phyloP scores from a whole-genome alignment of 257 asterid genomes.

The Solanum chaucha region DNA sequence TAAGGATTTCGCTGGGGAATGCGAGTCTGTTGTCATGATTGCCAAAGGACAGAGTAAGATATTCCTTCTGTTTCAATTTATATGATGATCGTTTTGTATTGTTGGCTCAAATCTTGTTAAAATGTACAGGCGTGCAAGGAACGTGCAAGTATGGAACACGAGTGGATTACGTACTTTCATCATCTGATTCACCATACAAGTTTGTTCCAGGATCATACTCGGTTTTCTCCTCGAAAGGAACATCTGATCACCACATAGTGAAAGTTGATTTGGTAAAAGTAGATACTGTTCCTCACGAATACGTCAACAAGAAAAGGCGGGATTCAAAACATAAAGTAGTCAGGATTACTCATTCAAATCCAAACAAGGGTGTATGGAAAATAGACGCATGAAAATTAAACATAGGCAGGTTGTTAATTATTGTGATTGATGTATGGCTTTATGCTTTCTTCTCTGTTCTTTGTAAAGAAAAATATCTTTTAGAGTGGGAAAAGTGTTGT shows the following conservation, averaged over 20 bases:
- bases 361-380: constrained; percentile 64
- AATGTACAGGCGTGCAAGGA: constrained; percentile 74
- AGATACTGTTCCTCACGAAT: constrained; percentile 15
- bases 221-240: too few relatives aligned
- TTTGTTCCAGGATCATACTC: too few relatives aligned
- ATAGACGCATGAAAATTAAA: constrained; percentile 20
- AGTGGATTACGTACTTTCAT: too few relatives aligned
- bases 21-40: constrained; percentile 88
- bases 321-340: constrained; percentile 39
- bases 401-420: not conserved
- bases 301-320: constrained; percentile 14
- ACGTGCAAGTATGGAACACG: constrained; percentile 42
- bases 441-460: not conserved
- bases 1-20: constrained; percentile 79
- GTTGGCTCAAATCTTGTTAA: not conserved
- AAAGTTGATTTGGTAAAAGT: not conserved
- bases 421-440: not conserved
- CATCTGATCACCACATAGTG: too few relatives aligned
- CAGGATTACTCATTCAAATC: constrained; percentile 46
- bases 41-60: constrained; percentile 93
- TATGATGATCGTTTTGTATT: not conserved
- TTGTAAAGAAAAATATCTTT: not conserved
- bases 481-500: not conserved
- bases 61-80: not conserved
- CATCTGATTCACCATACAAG: too few relatives aligned